These are phyloP conservation scores for Serendipita indica DNA, from an alignment of 768 basidiomycete species.

Conservation along the genomic window DNA sequence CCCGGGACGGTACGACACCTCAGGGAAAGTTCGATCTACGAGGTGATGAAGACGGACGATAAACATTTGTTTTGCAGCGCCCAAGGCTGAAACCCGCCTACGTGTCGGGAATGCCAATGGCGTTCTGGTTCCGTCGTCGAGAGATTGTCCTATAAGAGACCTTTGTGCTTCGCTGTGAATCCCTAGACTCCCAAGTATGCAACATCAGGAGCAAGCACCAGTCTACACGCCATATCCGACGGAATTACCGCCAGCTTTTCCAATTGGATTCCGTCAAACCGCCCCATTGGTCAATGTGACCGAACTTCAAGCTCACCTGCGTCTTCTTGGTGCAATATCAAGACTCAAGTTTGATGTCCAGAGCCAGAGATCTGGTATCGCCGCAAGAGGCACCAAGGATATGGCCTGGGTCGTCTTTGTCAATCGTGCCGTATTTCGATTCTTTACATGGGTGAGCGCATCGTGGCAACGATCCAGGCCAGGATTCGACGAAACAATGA, in stretches of 20 bases:
- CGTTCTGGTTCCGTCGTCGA: no score
- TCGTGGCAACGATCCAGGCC: background rate
- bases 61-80: no score
- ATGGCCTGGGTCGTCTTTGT: background rate
- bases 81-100: no score
- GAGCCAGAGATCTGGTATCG: background rate
- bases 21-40: no score
- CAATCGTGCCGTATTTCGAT: background rate
- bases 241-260: background rate
- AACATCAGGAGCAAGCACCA: background rate
- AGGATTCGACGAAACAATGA: background rate
- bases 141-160: no score
- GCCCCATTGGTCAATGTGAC: background rate
- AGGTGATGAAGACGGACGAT: no score
- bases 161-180: no score
- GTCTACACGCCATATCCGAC: background rate
- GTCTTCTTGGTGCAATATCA: background rate
- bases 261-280: background rate
- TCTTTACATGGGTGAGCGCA: background rate
- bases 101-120: no score
- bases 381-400: background rate
- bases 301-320: background rate
- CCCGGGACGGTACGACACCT: no score
- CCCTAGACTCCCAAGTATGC: no score
- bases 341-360: background rate